Base-by-base conservation (phyloP, 441 rosid species). In the Codiaeum variegatum region DNA sequence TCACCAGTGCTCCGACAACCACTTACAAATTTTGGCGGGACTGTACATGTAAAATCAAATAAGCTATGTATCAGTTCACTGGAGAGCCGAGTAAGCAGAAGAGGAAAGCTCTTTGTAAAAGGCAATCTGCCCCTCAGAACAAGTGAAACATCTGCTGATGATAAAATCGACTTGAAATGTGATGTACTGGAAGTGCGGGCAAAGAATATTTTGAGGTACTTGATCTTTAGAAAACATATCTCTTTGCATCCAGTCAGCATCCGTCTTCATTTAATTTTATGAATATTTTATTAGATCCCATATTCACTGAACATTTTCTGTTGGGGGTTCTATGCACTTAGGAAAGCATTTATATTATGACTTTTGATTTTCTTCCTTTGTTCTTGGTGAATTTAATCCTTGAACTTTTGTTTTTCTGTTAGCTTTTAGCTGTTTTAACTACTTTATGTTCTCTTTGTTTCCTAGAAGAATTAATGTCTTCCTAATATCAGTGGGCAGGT, bases 121-220 rank as follows among this genome's bases (percentile, higher is more conserved):
- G 98, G 99, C 71, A 91, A 91, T 78, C 83, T 95, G 54, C 98
- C 99, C 67, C 93, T 95, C 59, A 82, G 92, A 84, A 88, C 88
- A 78, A 88, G 83, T 78, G 99, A 95, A 82, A 90, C 89, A 79
- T 87, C 85, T 10, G 59, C 81, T 66, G 90, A 82, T 56, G 98
- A 95, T 86, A 90, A 84, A 80, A 90, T 95, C 62, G 97, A 90
- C 80, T 87, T 95, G 86, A 95, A 95, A 86, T 95, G 99, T 83
- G 99, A 95, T 85, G 90, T 79, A 75, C 77, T 95, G 56, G 99
- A 95, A 93, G 99, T 95, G 55, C 89, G 86, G 73, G 99, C 99
- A 26, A 95, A 93, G 84, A 95, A 93, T 79, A 78, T 93, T 67
- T 68, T 95, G 75, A 95, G 98, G 99, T 93, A 78, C 63, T 60